Evolutionary conservation across 345 rosid species (phyloP).

Genomic region (Lumnitzera littorea): DNA sequence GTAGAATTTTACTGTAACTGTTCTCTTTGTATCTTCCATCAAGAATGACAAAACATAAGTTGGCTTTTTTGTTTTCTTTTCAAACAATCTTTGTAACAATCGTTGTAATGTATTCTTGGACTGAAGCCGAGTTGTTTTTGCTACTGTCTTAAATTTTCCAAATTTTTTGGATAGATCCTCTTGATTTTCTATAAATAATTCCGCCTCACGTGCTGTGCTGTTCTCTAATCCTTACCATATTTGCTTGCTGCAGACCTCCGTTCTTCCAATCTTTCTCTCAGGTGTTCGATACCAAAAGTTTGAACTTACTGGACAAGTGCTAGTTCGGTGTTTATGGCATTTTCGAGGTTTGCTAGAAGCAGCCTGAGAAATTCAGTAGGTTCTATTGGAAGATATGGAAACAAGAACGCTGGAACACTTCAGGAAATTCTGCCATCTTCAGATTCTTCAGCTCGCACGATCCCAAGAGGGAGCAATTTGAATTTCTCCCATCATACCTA

Average conservation of each 20-base stretch:
- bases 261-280: conserved; percentile 1
- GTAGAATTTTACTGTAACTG: neutral
- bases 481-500: conserved; percentile 13
- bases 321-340: conserved; percentile 37
- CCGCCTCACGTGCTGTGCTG: too few species aligned
- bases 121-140: conserved; percentile 11
- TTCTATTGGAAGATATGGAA: conserved; percentile 12
- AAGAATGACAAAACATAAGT: conserved; percentile 17
- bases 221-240: too few species aligned
- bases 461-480: conserved; percentile 8
- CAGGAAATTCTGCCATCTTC: conserved; percentile 9
- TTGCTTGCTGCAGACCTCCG: conserved; percentile 12
- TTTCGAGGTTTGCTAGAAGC: conserved; percentile 41
- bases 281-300: neutral
- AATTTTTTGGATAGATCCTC: too few species aligned
- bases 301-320: conserved; percentile 10
- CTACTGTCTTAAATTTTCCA: conserved; percentile 10
- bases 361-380: conserved; percentile 44
- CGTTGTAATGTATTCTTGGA: conserved; percentile 3
- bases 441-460: conserved; percentile 14
- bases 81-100: conserved; percentile 22
- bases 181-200: too few species aligned
- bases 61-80: conserved; percentile 23
- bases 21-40: conserved; percentile 23
- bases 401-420: conserved; percentile 11